A percentile compares a stretch with the other conserved stretches of the same genome.
These are phyloP conservation scores for Umbelopsis sp. DNA, from an alignment of 192 early-diverging fungal species.

Conservation along the genomic window DNA sequence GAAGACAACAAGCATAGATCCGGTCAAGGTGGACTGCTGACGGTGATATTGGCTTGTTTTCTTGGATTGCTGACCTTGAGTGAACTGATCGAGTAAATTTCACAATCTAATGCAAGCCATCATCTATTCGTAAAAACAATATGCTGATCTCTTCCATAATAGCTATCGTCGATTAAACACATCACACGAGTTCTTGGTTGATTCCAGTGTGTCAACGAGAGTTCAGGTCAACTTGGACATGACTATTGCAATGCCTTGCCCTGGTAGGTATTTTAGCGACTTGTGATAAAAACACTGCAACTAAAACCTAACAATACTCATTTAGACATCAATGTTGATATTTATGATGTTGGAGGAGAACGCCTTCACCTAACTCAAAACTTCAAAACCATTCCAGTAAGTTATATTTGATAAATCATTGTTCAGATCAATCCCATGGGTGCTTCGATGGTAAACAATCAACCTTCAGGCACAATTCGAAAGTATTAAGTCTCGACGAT, in stretches of 20 bases:
- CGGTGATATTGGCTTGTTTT: constrained; percentile 66
- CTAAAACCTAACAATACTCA: not conserved
- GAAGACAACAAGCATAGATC: constrained; percentile 72
- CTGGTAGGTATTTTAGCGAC: constrained; percentile 38
- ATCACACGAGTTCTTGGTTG: constrained; percentile 82
- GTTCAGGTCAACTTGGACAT: constrained; percentile 88
- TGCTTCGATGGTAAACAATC: not conserved
- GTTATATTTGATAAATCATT: constrained; percentile 2
- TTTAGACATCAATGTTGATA: constrained; percentile 66
- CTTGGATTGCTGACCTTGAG: constrained; percentile 68
- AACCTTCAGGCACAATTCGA: constrained; percentile 24
- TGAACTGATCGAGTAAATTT: constrained; percentile 70
- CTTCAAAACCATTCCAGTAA: constrained; percentile 57
- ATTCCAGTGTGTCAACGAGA: constrained; percentile 58
- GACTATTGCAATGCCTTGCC: constrained; percentile 87
- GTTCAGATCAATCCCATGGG: not conserved
- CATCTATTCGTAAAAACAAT: not conserved
- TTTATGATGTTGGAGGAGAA: constrained; percentile 67
- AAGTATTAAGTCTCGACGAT: constrained; percentile 13
- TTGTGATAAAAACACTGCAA: not conserved
- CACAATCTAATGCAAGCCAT: not conserved
- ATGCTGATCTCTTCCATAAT: not conserved
- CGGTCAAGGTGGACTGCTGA: constrained; percentile 74
- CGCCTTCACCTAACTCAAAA: constrained; percentile 58
- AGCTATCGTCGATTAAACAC: constrained; percentile 54